phyloP scores from a whole-genome alignment of 768 basidiomycete species.

The Tephrocybe rancida region DNA sequence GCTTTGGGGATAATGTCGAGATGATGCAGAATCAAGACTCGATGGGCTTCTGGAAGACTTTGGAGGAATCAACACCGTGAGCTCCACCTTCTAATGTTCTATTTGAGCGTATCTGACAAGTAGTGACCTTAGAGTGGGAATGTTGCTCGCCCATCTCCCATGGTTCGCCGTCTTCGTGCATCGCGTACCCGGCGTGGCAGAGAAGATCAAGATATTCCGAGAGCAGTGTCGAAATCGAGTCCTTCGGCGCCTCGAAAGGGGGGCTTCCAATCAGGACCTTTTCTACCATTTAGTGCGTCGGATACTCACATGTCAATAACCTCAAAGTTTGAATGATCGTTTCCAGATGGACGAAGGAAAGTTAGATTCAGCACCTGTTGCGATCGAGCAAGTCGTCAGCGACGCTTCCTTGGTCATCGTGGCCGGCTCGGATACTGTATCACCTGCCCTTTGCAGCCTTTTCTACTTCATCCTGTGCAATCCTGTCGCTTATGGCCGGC shows the following conservation, averaged over 20 bases:
- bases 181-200: slow-evolving; percentile 15
- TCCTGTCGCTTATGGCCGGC: slow-evolving; percentile 16
- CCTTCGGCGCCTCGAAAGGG: slow-evolving; percentile 57
- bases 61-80: slow-evolving; percentile 16
- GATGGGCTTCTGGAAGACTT: slow-evolving; percentile 11
- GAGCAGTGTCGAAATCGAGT: slow-evolving; percentile 55
- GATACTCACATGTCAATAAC: background rate
- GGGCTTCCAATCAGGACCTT: slow-evolving; percentile 19
- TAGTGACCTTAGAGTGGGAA: slow-evolving; percentile 10
- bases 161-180: slow-evolving; percentile 16
- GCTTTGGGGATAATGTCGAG: slow-evolving; percentile 28
- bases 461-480: slow-evolving; percentile 22
- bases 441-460: slow-evolving; percentile 19
- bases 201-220: slow-evolving; percentile 18
- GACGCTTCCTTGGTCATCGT: slow-evolving; percentile 19
- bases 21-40: slow-evolving; percentile 16
- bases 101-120: too few relatives aligned
- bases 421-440: slow-evolving; percentile 22
- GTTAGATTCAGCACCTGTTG: slow-evolving; percentile 14
- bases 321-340: background rate
- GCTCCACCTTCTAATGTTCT: background rate
- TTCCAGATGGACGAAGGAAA: slow-evolving; percentile 24
- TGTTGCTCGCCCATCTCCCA: slow-evolving; percentile 19
- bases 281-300: slow-evolving; percentile 23
- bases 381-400: slow-evolving; percentile 20